Percentiles rank a stretch among this genome's conserved stretches.
Evolutionary conservation across 2,329 filamentous ascomycete species (phyloP).

Genomic region (Sporothrix brasiliensis): DNA sequence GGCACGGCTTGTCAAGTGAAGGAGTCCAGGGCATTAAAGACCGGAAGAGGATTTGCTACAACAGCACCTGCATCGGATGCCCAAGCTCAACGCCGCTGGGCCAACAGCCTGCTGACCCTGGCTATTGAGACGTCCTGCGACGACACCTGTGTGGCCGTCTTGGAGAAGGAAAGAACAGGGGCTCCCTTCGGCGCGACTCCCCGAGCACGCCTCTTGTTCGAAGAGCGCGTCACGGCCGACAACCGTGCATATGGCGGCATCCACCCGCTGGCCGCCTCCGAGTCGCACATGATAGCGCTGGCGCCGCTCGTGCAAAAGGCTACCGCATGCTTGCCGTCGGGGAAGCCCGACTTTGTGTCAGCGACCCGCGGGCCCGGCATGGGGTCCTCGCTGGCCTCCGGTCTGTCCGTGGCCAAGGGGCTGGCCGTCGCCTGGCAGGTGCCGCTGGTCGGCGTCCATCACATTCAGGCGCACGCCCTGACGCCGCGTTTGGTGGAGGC

Average conservation of each 20-base stretch:
- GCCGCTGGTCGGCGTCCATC: constrained; percentile 83
- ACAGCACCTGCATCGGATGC: not conserved
- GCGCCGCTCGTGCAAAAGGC: constrained; percentile 69
- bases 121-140: constrained; percentile 89
- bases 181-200: too few species aligned
- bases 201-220: constrained; percentile 68
- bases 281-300: constrained; percentile 73
- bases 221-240: constrained; percentile 80
- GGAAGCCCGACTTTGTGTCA: constrained; percentile 70
- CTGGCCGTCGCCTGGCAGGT: constrained; percentile 80
- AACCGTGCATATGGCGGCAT: constrained; percentile 76
- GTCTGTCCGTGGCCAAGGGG: constrained; percentile 83
- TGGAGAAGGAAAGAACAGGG: constrained; percentile 58
- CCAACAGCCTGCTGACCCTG: constrained; percentile 50
- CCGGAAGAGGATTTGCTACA: not conserved
- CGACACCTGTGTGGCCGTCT: constrained; percentile 85
- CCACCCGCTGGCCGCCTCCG: constrained; percentile 73
- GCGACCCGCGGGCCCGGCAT: constrained; percentile 92
- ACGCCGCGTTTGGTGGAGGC: constrained; percentile 78
- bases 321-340: constrained; percentile 54
- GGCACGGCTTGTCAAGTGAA: not conserved
- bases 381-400: constrained; percentile 73
- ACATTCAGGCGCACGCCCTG: constrained; percentile 96
- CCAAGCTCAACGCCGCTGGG: constrained; percentile 26
- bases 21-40: not conserved